phyloP scores from a whole-genome alignment of 2,329 filamentous ascomycete species.

The Stemphylium vesicarium region DNA sequence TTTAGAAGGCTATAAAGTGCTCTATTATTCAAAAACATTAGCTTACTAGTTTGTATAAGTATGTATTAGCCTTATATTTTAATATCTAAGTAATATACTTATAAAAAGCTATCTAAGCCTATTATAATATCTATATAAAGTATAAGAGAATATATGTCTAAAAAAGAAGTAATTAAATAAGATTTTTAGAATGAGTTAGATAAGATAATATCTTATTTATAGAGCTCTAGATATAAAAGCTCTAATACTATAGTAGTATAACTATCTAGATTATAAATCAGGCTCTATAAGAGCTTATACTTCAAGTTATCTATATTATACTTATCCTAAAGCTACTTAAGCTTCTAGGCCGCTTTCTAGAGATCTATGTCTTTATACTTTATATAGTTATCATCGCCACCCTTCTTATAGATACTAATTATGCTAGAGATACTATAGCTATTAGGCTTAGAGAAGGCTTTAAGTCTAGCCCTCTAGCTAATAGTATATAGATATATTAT shows the following conservation, averaged over 20 bases:
- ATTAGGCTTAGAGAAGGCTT: slow-evolving; percentile 6
- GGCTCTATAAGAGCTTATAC: slow-evolving; percentile 7
- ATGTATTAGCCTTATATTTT: neutral
- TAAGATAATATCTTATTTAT: slow-evolving; percentile 10
- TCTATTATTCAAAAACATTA: neutral
- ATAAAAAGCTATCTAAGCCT: neutral
- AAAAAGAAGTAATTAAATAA: neutral
- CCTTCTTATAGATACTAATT: slow-evolving; percentile 9
- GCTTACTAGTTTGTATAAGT: neutral
- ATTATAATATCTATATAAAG: neutral
- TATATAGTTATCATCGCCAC: slow-evolving; percentile 8
- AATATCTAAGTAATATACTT: neutral
- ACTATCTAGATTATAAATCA: slow-evolving; percentile 10
- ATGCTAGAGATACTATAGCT: slow-evolving; percentile 6
- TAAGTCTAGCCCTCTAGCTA: slow-evolving; percentile 7
- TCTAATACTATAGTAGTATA: slow-evolving; percentile 7
- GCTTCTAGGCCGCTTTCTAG: slow-evolving; percentile 11
- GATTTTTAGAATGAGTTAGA: neutral
- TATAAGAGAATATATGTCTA: neutral
- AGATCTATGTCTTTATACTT: slow-evolving; percentile 10
- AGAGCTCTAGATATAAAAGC: slow-evolving; percentile 6
- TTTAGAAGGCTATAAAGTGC: neutral
- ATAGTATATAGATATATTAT: slow-evolving; percentile 11
- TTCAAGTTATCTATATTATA: slow-evolving; percentile 11
- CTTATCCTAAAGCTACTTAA: slow-evolving; percentile 10